Evolutionary conservation across 129 eudicot genomes (phyloP).

Genomic region (Apium graveolens): DNA sequence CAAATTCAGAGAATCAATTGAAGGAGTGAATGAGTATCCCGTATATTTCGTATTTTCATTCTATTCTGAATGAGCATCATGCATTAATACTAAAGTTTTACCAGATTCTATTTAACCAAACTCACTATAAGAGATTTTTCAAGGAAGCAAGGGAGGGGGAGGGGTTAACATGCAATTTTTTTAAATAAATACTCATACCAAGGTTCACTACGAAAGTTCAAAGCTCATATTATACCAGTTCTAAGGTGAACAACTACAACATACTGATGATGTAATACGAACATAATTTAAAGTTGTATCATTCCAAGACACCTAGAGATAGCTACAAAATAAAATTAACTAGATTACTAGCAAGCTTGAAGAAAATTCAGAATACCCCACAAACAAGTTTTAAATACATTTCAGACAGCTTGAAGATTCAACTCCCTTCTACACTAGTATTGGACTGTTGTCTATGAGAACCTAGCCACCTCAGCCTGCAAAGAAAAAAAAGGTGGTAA

Average conservation of each 20-base stretch:
- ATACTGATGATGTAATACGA: not conserved
- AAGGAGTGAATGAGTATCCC: too few relatives aligned
- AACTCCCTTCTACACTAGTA: not conserved
- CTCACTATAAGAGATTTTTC: not conserved
- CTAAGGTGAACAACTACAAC: not conserved
- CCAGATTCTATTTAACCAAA: too few relatives aligned
- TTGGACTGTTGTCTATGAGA: not conserved
- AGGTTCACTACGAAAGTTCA: not conserved
- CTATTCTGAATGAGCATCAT: too few relatives aligned
- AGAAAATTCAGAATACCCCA: not conserved
- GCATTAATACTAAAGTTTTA: too few relatives aligned
- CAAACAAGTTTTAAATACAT: not conserved
- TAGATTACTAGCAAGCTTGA: not conserved
- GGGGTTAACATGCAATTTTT: not conserved
- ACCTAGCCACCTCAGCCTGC: constrained; percentile 24
- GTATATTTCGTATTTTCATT: too few relatives aligned
- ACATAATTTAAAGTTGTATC: not conserved
- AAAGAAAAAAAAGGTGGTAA: not conserved
- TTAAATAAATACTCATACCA: not conserved
- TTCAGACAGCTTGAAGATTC: not conserved
- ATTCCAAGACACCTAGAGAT: not conserved
- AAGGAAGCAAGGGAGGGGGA: not conserved
- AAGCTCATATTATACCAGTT: not conserved
- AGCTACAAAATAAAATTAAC: not conserved
- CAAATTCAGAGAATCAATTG: too few relatives aligned